Conservation (phyloP, 257 asterid species). For the Eucommia ulmoides region DNA sequence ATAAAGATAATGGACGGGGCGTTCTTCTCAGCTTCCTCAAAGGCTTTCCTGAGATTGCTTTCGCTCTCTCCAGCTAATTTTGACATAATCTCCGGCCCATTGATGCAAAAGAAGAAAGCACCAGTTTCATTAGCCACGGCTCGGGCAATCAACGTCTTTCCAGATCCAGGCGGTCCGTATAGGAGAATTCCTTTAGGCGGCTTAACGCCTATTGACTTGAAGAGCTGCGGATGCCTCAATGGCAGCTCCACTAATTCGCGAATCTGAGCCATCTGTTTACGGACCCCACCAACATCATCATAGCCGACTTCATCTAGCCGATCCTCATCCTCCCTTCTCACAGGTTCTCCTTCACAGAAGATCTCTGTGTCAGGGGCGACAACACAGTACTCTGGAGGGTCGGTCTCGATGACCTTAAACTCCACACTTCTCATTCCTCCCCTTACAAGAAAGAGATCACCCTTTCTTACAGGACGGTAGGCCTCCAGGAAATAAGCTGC, state of each 20-base stretch:
- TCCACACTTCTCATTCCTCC: constrained; percentile 88
- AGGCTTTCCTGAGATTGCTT: constrained; percentile 86
- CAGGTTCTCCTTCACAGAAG: constrained; percentile 79
- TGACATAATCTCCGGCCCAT: constrained; percentile 89
- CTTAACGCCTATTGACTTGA: constrained; percentile 77
- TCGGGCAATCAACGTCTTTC: constrained; percentile 78
- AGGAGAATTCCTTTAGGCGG: constrained; percentile 82
- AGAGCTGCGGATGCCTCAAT: constrained; percentile 78
- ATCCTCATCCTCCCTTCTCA: constrained; percentile 68
- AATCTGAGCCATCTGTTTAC: constrained; percentile 87
- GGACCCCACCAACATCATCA: constrained; percentile 91
- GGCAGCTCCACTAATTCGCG: constrained; percentile 85
- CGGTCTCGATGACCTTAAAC: constrained; percentile 68
- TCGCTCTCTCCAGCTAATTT: constrained; percentile 94
- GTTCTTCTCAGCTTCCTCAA: constrained; percentile 90
- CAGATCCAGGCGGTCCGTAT: constrained; percentile 89
- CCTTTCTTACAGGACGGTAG: constrained; percentile 72
- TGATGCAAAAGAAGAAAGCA: constrained; percentile 82
- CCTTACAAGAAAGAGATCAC: constrained; percentile 70
- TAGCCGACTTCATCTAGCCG: constrained; percentile 72
- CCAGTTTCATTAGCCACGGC: constrained; percentile 95
- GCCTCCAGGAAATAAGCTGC: constrained; percentile 79
- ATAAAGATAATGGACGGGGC: constrained; percentile 89
- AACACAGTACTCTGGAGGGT: constrained; percentile 70
- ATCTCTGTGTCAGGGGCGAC: constrained; percentile 86